phyloP scores from a whole-genome alignment of 176 grass and related monocot species.

The Poa annua region DNA sequence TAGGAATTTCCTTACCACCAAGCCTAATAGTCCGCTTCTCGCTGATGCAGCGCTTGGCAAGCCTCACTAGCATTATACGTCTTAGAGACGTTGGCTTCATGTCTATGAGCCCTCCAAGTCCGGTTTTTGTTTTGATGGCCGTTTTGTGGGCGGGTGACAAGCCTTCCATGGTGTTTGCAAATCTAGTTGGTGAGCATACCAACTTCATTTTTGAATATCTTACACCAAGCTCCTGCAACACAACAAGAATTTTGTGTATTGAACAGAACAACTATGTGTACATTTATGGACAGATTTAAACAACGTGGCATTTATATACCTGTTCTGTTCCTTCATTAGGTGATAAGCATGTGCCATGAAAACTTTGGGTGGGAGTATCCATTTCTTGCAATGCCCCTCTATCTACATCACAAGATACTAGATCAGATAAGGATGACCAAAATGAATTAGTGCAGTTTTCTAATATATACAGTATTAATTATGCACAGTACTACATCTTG shows the following conservation, averaged over 20 bases:
- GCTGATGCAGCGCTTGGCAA: not conserved
- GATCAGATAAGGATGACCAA: too few relatives aligned
- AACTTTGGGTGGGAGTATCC: not conserved
- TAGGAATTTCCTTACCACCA: not conserved
- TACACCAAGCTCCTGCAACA: not conserved
- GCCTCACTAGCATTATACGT: not conserved
- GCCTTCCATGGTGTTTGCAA: not conserved
- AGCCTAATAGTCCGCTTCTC: not conserved
- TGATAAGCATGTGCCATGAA: not conserved
- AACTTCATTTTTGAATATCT: slow-evolving; percentile 2
- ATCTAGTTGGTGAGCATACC: not conserved
- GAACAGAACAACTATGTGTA: not conserved
- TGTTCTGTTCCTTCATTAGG: not conserved
- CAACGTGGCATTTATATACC: not conserved
- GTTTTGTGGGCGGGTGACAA: not conserved
- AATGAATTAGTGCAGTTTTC: too few relatives aligned
- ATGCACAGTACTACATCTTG: too few relatives aligned
- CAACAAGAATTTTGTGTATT: not conserved
- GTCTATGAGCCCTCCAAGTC: not conserved
- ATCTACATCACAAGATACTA: too few relatives aligned
- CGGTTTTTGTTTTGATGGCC: not conserved
- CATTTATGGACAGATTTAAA: not conserved
- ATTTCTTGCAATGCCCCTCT: not conserved
- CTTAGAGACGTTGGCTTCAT: not conserved
- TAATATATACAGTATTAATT: too few relatives aligned